Base-by-base conservation (phyloP, 148 eudicot species). In the Rhododendron williamsianum region DNA sequence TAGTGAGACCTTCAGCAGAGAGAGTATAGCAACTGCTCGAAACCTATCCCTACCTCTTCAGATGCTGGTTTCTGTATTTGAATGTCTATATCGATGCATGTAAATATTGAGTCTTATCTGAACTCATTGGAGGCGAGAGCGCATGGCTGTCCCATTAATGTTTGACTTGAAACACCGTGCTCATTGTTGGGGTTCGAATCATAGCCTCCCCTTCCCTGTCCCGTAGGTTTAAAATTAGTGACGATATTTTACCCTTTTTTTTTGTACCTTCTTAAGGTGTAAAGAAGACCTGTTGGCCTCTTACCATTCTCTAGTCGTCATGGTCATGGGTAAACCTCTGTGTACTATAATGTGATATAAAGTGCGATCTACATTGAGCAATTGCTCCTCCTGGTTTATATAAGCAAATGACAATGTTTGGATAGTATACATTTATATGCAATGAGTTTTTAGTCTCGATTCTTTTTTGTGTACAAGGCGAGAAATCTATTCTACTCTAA, bases 1-100 rank as follows among this genome's bases (percentile, higher is more conserved):
- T 83, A 21, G 25, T 21, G 65, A 88, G 99, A 81, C 89, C 89
- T 60, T 49, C 93, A 36, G 86, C 91, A 3, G 90, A 18, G 60
- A 88, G 45, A 85, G 78, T 81, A 52, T 71, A 86, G 58, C 52
- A 80, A 89, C 86, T 85, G 89, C 67, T 74, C 80, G 58, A 87
- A 88, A 69, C 56, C 86, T 65, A 86, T 81, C 49, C 46, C 46
- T 77, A 8, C 82, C 60, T 33, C 74, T 48, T 45, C 25, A 54
- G n/a, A 38, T 76, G 33, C 18, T 30, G 9, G 6, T 72, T 83
- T 67, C 73, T 67, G 73, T 10, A 67, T 9, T 67, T 67, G 35
- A 67, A 67, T 67, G 73, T 67, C 21, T 15, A 71, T 71, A 71
- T 30, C 9, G 18, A 12, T 76, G 6, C 58, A 46, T 48, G 46